Evolutionary conservation across 345 rosid species (phyloP).

Genomic region (Rhizophora apiculata): DNA sequence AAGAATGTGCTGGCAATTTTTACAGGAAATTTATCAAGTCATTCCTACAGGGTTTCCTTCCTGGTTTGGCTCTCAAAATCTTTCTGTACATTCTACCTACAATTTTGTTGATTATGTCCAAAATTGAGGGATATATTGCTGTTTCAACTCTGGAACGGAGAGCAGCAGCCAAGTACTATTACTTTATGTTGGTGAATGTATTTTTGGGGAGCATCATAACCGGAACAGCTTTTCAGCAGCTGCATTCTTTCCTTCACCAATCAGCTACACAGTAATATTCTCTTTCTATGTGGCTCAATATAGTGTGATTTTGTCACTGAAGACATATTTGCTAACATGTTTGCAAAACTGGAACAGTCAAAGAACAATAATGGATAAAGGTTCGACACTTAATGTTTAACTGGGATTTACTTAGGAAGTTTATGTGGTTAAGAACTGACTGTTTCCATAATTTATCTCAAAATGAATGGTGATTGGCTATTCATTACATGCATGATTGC

Average conservation of each 20-base stretch:
- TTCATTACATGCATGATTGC: too few relatives aligned
- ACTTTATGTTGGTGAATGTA: slow-evolving; percentile 94
- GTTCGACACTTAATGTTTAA: too few relatives aligned
- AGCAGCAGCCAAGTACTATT: slow-evolving; percentile 86
- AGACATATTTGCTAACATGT: background rate
- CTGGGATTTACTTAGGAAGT: too few relatives aligned
- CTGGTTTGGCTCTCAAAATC: slow-evolving; percentile 88
- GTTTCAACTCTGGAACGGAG: slow-evolving; percentile 72
- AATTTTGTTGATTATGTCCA: slow-evolving; percentile 81
- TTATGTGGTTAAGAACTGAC: too few relatives aligned
- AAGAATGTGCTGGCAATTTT: slow-evolving; percentile 2
- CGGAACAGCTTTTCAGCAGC: slow-evolving; percentile 92
- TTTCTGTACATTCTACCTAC: slow-evolving; percentile 74
- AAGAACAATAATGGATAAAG: too few relatives aligned
- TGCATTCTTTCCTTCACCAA: slow-evolving; percentile 81
- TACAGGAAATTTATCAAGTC: slow-evolving; percentile 90
- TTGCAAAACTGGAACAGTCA: too few relatives aligned
- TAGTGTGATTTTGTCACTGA: background rate
- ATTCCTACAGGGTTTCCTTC: slow-evolving; percentile 95
- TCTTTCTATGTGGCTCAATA: slow-evolving; percentile 6
- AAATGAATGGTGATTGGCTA: too few relatives aligned
- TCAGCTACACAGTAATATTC: slow-evolving; percentile 78
- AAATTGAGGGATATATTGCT: slow-evolving; percentile 88
- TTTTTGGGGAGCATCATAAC: slow-evolving; percentile 92
- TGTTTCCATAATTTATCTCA: too few relatives aligned